Evolutionary conservation across 1,284 basidiomycete genomes (phyloP).

Genomic region (Entoloma clypeatum): DNA sequence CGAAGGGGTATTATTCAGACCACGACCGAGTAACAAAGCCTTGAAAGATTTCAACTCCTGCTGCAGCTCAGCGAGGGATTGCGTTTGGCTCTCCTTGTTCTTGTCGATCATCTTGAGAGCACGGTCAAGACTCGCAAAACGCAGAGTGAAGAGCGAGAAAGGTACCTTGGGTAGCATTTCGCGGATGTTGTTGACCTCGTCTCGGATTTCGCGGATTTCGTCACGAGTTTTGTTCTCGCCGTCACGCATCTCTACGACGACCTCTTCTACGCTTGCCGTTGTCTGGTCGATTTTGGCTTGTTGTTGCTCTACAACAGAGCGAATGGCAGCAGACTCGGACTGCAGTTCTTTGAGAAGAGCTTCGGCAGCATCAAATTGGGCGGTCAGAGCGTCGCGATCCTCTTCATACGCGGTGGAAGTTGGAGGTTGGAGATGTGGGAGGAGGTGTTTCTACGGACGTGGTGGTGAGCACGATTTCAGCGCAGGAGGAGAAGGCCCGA

Average conservation of each 20-base stretch:
- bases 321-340: slow-evolving; percentile 69
- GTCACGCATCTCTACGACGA: slow-evolving; percentile 74
- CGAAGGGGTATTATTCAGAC: slow-evolving; percentile 47
- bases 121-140: slow-evolving; percentile 4
- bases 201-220: slow-evolving; percentile 89
- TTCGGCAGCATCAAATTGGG: slow-evolving; percentile 93
- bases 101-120: slow-evolving; percentile 84
- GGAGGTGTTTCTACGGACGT: slow-evolving; percentile 74
- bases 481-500: slow-evolving; percentile 27
- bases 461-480: not conserved
- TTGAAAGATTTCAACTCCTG: slow-evolving; percentile 95
- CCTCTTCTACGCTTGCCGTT: slow-evolving; percentile 76
- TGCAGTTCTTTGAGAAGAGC: slow-evolving; percentile 81
- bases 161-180: slow-evolving; percentile 88
- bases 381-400: slow-evolving; percentile 80
- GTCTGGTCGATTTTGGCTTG: slow-evolving; percentile 74
- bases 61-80: slow-evolving; percentile 82
- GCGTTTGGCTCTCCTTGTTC: slow-evolving; percentile 79
- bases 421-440: slow-evolving; percentile 91
- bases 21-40: slow-evolving; percentile 82
- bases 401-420: slow-evolving; percentile 86
- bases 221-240: slow-evolving; percentile 79
- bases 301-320: slow-evolving; percentile 79
- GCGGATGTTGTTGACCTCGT: slow-evolving; percentile 87
- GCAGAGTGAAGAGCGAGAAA: slow-evolving; percentile 3